phyloP scores from a whole-genome alignment of 148 eudicot genomes.

The Mesembryanthemum crystallinum region DNA sequence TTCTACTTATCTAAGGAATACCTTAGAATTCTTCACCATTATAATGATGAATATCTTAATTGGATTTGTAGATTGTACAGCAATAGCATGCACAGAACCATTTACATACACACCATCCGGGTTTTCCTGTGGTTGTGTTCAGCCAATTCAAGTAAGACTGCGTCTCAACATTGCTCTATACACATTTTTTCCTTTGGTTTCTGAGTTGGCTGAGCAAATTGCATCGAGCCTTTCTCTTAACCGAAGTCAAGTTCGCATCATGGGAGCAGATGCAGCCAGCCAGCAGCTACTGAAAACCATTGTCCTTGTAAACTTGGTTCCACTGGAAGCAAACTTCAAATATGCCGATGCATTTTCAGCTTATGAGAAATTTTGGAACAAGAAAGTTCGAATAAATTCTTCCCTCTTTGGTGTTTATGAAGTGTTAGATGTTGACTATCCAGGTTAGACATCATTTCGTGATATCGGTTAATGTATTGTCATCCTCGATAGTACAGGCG shows the following conservation, averaged over 20 bases:
- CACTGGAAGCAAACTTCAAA: conserved; percentile 46
- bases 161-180: conserved; percentile 47
- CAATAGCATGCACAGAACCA: conserved; percentile 68
- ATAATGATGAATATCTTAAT: not conserved
- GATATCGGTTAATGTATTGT: not conserved
- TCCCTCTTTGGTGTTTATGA: conserved; percentile 71
- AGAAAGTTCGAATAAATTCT: conserved; percentile 47
- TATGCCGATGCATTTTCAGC: conserved; percentile 40
- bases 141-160: conserved; percentile 75
- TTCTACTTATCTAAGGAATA: not conserved
- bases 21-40: not conserved
- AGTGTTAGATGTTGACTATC: conserved; percentile 74
- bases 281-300: conserved; percentile 64
- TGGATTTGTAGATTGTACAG: conserved; percentile 57
- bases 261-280: conserved; percentile 79
- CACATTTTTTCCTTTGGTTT: conserved; percentile 78
- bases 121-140: conserved; percentile 83
- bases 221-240: conserved; percentile 56
- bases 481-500: not conserved
- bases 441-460: conserved; percentile 49
- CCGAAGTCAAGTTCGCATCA: conserved; percentile 79
- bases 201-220: conserved; percentile 69
- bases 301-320: conserved; percentile 70
- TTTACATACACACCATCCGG: conserved; percentile 73
- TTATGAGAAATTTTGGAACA: conserved; percentile 73